Base-by-base conservation (phyloP, 768 basidiomycete genomes). In the Cyclocybe aegerita region DNA sequence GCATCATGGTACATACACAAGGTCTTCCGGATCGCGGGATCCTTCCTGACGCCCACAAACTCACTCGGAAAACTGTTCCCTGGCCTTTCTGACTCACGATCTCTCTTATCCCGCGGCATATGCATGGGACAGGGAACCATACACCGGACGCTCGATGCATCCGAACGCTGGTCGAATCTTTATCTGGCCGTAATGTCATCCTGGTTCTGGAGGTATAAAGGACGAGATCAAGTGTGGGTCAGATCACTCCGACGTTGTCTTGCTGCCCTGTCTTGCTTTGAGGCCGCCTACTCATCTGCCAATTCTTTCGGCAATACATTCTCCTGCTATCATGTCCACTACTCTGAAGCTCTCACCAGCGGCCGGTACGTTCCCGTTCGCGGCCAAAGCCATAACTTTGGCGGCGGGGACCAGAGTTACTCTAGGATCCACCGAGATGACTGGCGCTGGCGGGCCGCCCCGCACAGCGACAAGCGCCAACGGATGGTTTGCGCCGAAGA, bases 401-500 rank as follows among this genome's bases (percentile, higher is more conserved):
- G 17, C 53, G 6, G 36, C 60, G 29, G 56, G 57, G 29, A 49
- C 49, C 2, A 55, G 49, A 47, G 43, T 56, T 32, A 50, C 47
- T 5, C 56, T 61, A 7, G 60, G 60, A n/a, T 61, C 55, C 7
- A 59, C 48, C 11, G 60, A 61, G 46, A 47, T 46, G 32, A 33
- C 48, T 16, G 36, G 47, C 7, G 33, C 50, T 8, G 43, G 40
- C 16, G 43, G 57, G 11, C 31, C 52, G 10, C 57, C 50, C 12
- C 67, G 64, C 37, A 49, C 49, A 8, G 61, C 72, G 3, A 44
- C 60, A 10, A 52, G 60, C 7, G 55, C 63, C 15, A 80, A 78
- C 31, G 78, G 78, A 5, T 68, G 71, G 69, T 78, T 80, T 53
- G 62, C 77, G 30, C 59, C 69, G 12, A 63, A 64, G 29, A 50